Base-by-base conservation (phyloP, 2,329 filamentous ascomycete genomes). In the Diaporthe longicolla region DNA sequence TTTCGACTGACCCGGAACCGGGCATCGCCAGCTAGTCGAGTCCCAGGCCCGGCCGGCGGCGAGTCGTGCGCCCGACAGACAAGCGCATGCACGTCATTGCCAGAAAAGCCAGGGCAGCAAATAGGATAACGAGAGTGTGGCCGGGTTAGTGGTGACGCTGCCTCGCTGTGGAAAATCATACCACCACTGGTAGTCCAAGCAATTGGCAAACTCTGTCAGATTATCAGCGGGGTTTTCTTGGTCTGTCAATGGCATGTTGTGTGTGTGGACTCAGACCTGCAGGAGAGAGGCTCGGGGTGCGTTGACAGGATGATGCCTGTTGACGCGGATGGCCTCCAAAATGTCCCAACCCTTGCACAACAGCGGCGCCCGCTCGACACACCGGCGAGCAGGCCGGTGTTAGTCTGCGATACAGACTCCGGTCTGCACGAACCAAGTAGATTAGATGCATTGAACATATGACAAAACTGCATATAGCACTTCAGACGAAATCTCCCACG, bases 301-400 rank as follows among this genome's bases (percentile, higher is more conserved):
- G 7, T 10, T 52, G 13, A 19, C 63, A 29, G 48, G 63, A 50
- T 68, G 29, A 68, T 68, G 63, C 63, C 63, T 68, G 63, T n/a
- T 19, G 40, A 17, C 26, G 5, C 0, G 40, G 24, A 3, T 26
- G 40, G 13, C 24, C 40, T 63, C 40, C 17, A 26, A n/a, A 21
- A 48, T 32, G 57, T n/a, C 37, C n/a, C 3, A 61, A 19, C 43
- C 43, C 43, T 13, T 9, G 8, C 24, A 3, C n/a, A 11, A 32
- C 29, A 32, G 37, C 37, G 37, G 40, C 40, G 40, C 32, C 55
- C 11, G 45, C 26, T n/a, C 19, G 32, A 10, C 32, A 35, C 17
- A n/a, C 21, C 32, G 21, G 4, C 55, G 13, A 59, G 21, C 21
- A 59, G 55, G 21, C 55, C 11, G 19, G 32, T 59, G 11, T 59